Percentiles rank a stretch among this genome's conserved stretches.
phyloP scores from a whole-genome alignment of 768 basidiomycete species.

The Sarcomyxa edulis region DNA sequence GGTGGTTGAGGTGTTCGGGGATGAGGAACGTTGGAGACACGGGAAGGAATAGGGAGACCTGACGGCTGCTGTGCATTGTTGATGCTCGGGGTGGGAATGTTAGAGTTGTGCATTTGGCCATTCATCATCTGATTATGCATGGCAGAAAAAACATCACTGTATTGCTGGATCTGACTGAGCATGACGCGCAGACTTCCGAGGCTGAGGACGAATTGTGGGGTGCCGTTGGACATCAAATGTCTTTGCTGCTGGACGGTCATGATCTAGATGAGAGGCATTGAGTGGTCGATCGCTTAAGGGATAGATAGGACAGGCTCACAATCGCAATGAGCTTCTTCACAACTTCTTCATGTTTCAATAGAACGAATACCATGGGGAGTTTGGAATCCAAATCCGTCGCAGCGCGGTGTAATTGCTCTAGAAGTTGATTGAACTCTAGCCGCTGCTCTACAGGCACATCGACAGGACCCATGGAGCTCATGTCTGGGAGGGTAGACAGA shows the following conservation, averaged over 20 bases:
- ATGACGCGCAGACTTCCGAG: conserved; percentile 38
- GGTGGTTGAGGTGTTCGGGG: conserved; percentile 13
- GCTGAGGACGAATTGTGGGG: conserved; percentile 35
- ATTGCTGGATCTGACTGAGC: conserved; percentile 33
- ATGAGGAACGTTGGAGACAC: conserved; percentile 10
- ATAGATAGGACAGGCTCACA: conserved; percentile 31
- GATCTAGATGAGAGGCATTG: conserved; percentile 25
- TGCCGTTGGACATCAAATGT: conserved; percentile 26
- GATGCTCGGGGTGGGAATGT: conserved; percentile 5
- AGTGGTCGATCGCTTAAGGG: not conserved
- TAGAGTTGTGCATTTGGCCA: conserved; percentile 12
- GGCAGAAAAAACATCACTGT: conserved; percentile 32
- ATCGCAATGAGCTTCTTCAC: conserved; percentile 49
- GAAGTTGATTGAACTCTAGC: conserved; percentile 40
- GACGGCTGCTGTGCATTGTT: conserved; percentile 16
- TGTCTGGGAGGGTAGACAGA: conserved; percentile 21
- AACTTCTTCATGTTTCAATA: conserved; percentile 41
- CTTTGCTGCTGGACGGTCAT: conserved; percentile 42
- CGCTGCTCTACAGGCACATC: conserved; percentile 51
- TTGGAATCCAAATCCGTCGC: conserved; percentile 45
- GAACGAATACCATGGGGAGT: conserved; percentile 38
- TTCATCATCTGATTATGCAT: conserved; percentile 14
- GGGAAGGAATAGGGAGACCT: conserved; percentile 13
- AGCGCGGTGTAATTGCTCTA: conserved; percentile 44
- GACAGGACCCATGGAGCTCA: conserved; percentile 25